Evolutionary conservation across 2,329 filamentous ascomycete species (phyloP), one percentile per base, ranked within the genome.

Genomic region (Fragosphaeria purpurea): DNA sequence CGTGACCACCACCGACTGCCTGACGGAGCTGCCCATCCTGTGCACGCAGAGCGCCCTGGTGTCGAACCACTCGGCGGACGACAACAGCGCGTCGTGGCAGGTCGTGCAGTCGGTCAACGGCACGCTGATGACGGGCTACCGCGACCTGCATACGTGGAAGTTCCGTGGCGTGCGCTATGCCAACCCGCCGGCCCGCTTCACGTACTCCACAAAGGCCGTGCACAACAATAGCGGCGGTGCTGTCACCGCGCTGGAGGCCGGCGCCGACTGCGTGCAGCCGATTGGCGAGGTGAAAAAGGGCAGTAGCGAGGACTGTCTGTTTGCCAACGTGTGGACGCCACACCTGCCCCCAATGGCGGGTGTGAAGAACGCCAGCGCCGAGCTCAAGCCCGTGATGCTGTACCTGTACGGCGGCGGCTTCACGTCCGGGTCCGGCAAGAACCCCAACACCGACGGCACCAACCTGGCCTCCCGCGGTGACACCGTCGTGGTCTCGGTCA

Each of bases 391-490:
- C 2, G 71, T 74, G 10, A 69, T 74, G 63, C 60, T 75, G 22
- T 75, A 69, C 60, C 65, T 73, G 31, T 67, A 72, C 48, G 71
- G 71, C 11, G 70, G 71, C 7, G 68, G 63, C 1, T 67, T 71
- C 44, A 66, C 61, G 1, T 55, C 50, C 5, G 72, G 70, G 3
- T 67, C 64, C 8, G 67, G 67, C 8, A 68, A 67, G 48, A 70
- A 73, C 51, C 59, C 67, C 5, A 69, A 68, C 12, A 71, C 68
- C 32, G 71, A 72, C 56, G 69, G 70, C n/a, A 68, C 67, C 3
- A 70, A 69, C 54, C 59, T 73, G 35, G 69, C 68, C 4, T 68
- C 70, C 12, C 60, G 70, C 11, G 71, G 71, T 10, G 70, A 74
- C 53, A 66, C 71, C 7, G 70, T 73, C 0, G 61, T 67, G 3